Evolutionary conservation across 805 yeast species (phyloP).

Genomic region (Barnettozyma sp.): DNA sequence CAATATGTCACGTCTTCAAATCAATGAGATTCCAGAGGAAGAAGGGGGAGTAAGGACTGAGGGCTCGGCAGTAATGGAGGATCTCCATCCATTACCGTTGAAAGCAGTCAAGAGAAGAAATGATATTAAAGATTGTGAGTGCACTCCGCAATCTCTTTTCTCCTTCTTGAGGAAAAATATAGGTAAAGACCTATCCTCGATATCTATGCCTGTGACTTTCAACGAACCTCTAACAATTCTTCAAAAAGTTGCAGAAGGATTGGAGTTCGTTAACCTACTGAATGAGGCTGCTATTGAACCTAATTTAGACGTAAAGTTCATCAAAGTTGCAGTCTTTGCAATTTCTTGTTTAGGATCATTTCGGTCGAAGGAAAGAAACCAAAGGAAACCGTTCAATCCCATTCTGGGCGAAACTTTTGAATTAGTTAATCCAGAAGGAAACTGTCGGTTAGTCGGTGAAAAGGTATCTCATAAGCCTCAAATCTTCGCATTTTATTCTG

Average conservation of each 20-base stretch:
- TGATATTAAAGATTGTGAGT: constrained; percentile 50
- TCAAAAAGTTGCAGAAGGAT: constrained; percentile 70
- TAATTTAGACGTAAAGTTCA: constrained; percentile 46
- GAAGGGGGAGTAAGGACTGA: constrained; percentile 6
- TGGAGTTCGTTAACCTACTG: constrained; percentile 69
- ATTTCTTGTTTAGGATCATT: constrained; percentile 63
- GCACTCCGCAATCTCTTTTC: constrained; percentile 76
- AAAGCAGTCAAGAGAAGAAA: constrained; percentile 43
- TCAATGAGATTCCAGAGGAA: background rate
- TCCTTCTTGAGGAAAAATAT: constrained; percentile 81
- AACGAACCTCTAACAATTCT: constrained; percentile 87
- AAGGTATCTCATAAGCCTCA: constrained; percentile 87
- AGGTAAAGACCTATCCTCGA: constrained; percentile 79
- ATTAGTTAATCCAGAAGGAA: constrained; percentile 75
- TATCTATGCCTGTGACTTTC: constrained; percentile 90
- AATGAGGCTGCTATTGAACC: constrained; percentile 47
- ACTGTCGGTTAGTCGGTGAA: constrained; percentile 69
- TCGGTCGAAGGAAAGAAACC: constrained; percentile 66
- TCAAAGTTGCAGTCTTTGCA: constrained; percentile 78
- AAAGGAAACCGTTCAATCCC: constrained; percentile 92
- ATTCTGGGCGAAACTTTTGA: constrained; percentile 91
- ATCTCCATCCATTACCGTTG: constrained; percentile 64
- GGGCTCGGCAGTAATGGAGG: constrained; percentile 23
- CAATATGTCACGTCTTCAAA: constrained; percentile 11
- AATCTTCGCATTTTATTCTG: constrained; percentile 75